Percentiles rank a stretch among this genome's conserved stretches.
Evolutionary conservation across 805 yeast species (phyloP).

Genomic region (Schizosaccharomyces osmophilus): DNA sequence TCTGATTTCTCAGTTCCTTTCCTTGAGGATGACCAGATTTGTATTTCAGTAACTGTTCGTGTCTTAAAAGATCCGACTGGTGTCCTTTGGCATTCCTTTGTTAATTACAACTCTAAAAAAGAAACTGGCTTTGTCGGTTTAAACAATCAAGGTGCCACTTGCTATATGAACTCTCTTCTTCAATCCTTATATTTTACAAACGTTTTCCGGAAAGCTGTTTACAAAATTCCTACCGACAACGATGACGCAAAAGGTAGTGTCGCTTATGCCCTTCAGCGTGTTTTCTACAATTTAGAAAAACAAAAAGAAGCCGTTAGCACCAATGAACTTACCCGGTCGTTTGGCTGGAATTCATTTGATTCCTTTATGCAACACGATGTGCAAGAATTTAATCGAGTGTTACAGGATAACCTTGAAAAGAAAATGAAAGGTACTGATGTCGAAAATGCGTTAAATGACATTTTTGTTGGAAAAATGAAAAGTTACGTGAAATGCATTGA

Average conservation of each 20-base stretch:
- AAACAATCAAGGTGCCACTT: conserved; percentile 93
- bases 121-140: conserved; percentile 81
- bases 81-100: conserved; percentile 74
- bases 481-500: conserved; percentile 78
- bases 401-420: conserved; percentile 79
- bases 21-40: conserved; percentile 28
- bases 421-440: conserved; percentile 76
- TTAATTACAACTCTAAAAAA: conserved; percentile 55
- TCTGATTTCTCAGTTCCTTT: conserved; percentile 18
- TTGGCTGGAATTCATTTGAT: conserved; percentile 92
- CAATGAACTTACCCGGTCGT: conserved; percentile 60
- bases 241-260: conserved; percentile 35
- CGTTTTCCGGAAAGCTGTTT: conserved; percentile 60
- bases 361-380: conserved; percentile 96
- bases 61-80: conserved; percentile 78
- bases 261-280: conserved; percentile 62
- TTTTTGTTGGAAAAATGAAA: conserved; percentile 93
- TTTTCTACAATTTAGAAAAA: conserved; percentile 56
- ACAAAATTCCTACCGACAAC: conserved; percentile 60
- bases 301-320: conserved; percentile 64
- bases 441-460: conserved; percentile 46
- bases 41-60: conserved; percentile 54
- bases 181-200: conserved; percentile 79
- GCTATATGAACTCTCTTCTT: conserved; percentile 75
- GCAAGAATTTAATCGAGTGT: conserved; percentile 79